Conservation (phyloP, 345 rosid genomes). For the Gossypium ekmanianum region DNA sequence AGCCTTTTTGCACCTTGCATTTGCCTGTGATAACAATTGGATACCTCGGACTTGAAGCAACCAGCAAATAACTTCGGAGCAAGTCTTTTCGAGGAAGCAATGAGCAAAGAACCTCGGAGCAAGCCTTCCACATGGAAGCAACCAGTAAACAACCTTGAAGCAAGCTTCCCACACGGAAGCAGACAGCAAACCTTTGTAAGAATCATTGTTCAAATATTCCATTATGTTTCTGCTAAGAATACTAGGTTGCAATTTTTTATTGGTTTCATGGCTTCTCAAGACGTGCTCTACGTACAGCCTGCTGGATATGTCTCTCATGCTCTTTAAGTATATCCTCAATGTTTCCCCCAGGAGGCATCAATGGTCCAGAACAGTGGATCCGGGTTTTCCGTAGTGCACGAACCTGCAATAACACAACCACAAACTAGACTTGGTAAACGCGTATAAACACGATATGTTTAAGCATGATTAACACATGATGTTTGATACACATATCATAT, state of each 20-base stretch:
- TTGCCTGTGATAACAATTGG: constrained; percentile 11
- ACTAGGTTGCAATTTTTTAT: constrained; percentile 24
- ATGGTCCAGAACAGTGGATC: constrained; percentile 83
- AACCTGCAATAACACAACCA: constrained; percentile 39
- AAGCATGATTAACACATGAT: background rate
- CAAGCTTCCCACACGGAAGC: background rate
- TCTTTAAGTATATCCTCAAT: constrained; percentile 81
- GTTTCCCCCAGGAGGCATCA: constrained; percentile 88
- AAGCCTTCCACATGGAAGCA: constrained; percentile 8
- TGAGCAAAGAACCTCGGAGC: background rate
- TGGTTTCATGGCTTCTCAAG: constrained; percentile 47
- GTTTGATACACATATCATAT: background rate
- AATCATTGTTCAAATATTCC: constrained; percentile 20
- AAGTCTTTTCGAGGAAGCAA: no score
- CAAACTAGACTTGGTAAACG: background rate
- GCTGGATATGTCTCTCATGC: constrained; percentile 90
- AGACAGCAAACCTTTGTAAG: background rate
- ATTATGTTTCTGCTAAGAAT: constrained; percentile 18
- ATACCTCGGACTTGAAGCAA: background rate
- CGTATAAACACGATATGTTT: background rate
- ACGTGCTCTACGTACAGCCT: constrained; percentile 81
- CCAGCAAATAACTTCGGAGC: no score
- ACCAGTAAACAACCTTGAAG: background rate
- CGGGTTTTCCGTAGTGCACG: constrained; percentile 61
- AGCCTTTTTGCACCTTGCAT: background rate